These are phyloP conservation scores for Coemansia sp. DNA, from an alignment of 192 early-diverging fungal species.

Conservation along the genomic window DNA sequence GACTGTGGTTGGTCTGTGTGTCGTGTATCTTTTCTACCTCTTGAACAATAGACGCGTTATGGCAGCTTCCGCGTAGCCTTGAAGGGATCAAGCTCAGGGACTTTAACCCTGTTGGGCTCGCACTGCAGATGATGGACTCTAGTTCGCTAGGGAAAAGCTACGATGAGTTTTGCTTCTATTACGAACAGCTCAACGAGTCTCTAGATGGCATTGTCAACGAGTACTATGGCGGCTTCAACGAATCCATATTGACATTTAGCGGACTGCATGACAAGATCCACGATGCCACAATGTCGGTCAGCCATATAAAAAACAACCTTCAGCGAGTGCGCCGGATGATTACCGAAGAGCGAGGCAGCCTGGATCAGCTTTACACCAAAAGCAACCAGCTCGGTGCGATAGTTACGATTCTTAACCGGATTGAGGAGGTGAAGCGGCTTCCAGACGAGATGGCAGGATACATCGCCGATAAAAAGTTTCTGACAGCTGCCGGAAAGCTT, in stretches of 20 bases:
- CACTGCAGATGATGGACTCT: slow-evolving; percentile 73
- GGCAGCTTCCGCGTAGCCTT: slow-evolving; percentile 50
- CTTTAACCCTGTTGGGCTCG: slow-evolving; percentile 76
- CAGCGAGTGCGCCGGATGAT: slow-evolving; percentile 66
- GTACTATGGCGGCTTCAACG: slow-evolving; percentile 80
- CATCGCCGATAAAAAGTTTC: slow-evolving; percentile 67
- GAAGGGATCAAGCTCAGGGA: slow-evolving; percentile 48
- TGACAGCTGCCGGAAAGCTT: slow-evolving; percentile 67
- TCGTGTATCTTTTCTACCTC: no score
- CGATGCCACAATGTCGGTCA: slow-evolving; percentile 65
- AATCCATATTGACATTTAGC: slow-evolving; percentile 79
- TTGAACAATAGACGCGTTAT: slow-evolving; percentile 36
- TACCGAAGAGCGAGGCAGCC: slow-evolving; percentile 62
- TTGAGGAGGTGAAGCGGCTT: slow-evolving; percentile 69
- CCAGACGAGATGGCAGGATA: slow-evolving; percentile 64
- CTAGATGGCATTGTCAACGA: slow-evolving; percentile 74
- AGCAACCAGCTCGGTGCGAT: slow-evolving; percentile 80
- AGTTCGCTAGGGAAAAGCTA: slow-evolving; percentile 70
- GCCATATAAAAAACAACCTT: slow-evolving; percentile 64
- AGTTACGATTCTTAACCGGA: slow-evolving; percentile 69
- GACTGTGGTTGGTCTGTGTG: neutral
- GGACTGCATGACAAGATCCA: slow-evolving; percentile 72
- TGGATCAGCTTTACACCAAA: slow-evolving; percentile 72
- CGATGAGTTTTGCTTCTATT: slow-evolving; percentile 62
- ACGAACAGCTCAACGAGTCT: slow-evolving; percentile 63